Evolutionary conservation across 1,284 basidiomycete species (phyloP), one percentile per base, ranked within the genome.

Genomic region (Leccinum colubrinum): DNA sequence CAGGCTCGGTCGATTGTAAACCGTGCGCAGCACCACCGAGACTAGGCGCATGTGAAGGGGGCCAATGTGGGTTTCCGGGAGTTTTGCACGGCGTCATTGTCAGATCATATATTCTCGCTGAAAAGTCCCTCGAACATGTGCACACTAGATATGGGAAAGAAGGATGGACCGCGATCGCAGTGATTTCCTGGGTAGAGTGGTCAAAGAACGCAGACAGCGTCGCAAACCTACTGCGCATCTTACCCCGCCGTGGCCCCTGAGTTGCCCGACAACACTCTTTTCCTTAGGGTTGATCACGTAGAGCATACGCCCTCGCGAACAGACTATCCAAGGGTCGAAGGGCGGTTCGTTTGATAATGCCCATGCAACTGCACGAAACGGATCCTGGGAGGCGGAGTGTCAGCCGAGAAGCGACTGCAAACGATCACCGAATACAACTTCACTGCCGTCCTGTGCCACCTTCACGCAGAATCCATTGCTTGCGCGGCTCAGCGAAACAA

Each of bases 201-300:
- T 65, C 59, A 67, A 58, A 27, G 25, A 57, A 55, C 3, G 53
- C 37, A 55, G 41, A 25, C 12, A 5, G 8, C 4, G 25, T 57
- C 27, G n/a, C n/a, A 3, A 55, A 51, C 11, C 20, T 39, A 51
- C 9, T 25, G 43, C 17, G 54, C 15, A 53, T 72, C 84, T 72
- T 74, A 89, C 89, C 37, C 85, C 86, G 27, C 89, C 89, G 67
- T 91, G 90, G 1, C 88, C 89, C 57, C 84, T 83, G 37, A 88
- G 74, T 61, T 74, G 76, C 12, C 84, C 80, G 3, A 81, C 61
- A 8, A 85, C 62, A 3, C 71, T 70, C 37, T 75, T 74, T 15
- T 68, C 72, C 54, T 73, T 73, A 4, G 81, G 73, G 62, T 84
- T 78, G 66, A 83, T 79, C 20, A 88, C 75, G 67, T 84, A 85